Evolutionary conservation across 306 rosid species (phyloP).

Genomic region (Begonia peltatifolia): DNA sequence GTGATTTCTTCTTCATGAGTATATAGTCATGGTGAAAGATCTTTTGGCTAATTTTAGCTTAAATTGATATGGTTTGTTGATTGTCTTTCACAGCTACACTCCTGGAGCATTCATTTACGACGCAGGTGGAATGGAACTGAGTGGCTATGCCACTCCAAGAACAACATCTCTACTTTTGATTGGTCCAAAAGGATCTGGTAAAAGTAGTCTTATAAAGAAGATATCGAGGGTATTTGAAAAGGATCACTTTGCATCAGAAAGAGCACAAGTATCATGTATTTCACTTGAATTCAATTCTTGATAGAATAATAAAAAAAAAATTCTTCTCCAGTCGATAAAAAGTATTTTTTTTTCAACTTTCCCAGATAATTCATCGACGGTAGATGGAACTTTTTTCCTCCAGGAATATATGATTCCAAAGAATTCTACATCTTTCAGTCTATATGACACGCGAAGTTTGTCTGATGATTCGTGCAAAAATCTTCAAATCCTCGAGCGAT

Average conservation of each 20-base stretch:
- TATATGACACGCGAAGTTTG: slow-evolving; percentile 74
- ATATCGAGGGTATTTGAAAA: slow-evolving; percentile 57
- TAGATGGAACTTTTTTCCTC: slow-evolving; percentile 79
- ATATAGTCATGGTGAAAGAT: too few species aligned
- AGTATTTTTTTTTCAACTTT: slow-evolving; percentile 6
- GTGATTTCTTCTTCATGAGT: too few species aligned
- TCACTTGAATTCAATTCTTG: neutral
- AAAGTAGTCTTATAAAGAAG: slow-evolving; percentile 76
- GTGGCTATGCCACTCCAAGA: slow-evolving; percentile 62
- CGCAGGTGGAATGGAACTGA: slow-evolving; percentile 28
- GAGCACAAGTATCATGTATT: slow-evolving; percentile 91
- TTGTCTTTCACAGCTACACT: slow-evolving; percentile 34
- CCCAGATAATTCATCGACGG: slow-evolving; percentile 46
- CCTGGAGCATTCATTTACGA: slow-evolving; percentile 70
- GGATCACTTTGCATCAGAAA: slow-evolving; percentile 42
- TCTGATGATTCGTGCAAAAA: slow-evolving; percentile 33
- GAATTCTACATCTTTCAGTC: slow-evolving; percentile 44
- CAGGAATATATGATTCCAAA: slow-evolving; percentile 72
- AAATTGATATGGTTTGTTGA: neutral
- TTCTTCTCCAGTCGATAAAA: too few species aligned
- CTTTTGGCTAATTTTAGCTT: too few species aligned
- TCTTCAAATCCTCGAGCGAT: slow-evolving; percentile 26
- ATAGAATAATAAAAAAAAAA: neutral
- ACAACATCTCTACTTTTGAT: slow-evolving; percentile 53
- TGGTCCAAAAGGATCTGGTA: slow-evolving; percentile 83